Evolutionary conservation across 495 filamentous ascomycete genomes (phyloP), one percentile per base, ranked within the genome.

Genomic region (Penicillium desertorum): DNA sequence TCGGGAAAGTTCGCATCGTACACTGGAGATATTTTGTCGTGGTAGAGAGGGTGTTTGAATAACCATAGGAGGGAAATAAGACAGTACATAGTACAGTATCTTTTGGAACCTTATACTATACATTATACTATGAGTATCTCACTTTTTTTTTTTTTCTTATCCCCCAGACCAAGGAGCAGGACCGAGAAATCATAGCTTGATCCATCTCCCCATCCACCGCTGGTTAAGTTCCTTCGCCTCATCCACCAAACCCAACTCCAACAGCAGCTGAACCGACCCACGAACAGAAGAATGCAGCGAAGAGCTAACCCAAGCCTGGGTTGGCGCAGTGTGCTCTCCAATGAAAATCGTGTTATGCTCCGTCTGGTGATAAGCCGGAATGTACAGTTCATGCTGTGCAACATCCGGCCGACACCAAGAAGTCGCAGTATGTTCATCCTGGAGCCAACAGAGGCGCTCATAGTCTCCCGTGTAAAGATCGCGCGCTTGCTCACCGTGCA

Each of bases 141-240:
- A 11, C 29, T 30, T 30, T 8, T 0, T 25, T 25, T 25, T 11
- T 6, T 6, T 3, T 3, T 5, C 23, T 25, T 39, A 9, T 17
- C 8, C 36, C n/a, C 16, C 2, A 39, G 3, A 17, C n/a, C 36
- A 39, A n/a, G n/a, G 30, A 14, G 30, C 30, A 11, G 9, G 10
- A 39, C 16, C 5, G 34, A 37, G 11, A 44, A 20, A 49, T 51
- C 30, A 66, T 12, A 60, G 30, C 14, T 54, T 61, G 46, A 79
- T 77, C 84, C 86, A 87, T 57, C 85, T 74, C 11, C 79, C 83
- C 86, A 88, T 88, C 83, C 85, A 88, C 62, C 73, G 75, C 52
- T 82, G 70, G 12, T 81, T 82, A 12, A 83, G 67, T 42, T 75
- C 72, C 70, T 88, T 88, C 17, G 85, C 85, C 65, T 88, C 85